Conservation (phyloP, 257 asterid species). For the Plantago elongata region DNA sequence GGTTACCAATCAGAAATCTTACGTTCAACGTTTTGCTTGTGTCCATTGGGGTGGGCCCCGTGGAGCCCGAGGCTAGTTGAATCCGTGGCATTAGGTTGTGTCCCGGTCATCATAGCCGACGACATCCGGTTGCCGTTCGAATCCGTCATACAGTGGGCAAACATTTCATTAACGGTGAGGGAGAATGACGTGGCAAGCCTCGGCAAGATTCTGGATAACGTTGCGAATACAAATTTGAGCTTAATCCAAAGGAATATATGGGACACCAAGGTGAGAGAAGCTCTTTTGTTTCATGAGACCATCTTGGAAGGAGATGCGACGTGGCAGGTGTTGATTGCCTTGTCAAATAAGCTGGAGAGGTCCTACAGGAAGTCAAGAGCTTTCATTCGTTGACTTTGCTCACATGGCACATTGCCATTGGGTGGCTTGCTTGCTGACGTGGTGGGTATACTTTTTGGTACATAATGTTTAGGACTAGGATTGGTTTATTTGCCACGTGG, state of each 20-base stretch:
- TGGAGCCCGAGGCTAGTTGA: slow-evolving; percentile 92
- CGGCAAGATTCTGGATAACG: slow-evolving; percentile 58
- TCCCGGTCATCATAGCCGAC: slow-evolving; percentile 81
- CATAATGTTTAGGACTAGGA: too few species aligned
- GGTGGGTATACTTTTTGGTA: too few species aligned
- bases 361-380: slow-evolving; percentile 42
- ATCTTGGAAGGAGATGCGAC: slow-evolving; percentile 76
- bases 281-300: slow-evolving; percentile 51
- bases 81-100: slow-evolving; percentile 74
- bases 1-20: slow-evolving; percentile 78
- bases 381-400: slow-evolving; percentile 24
- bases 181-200: slow-evolving; percentile 60
- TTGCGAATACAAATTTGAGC: slow-evolving; percentile 56
- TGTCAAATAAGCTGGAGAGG: slow-evolving; percentile 37
- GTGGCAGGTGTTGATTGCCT: slow-evolving; percentile 55
- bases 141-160: slow-evolving; percentile 63
- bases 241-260: slow-evolving; percentile 51
- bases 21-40: slow-evolving; percentile 70
- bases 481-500: too few species aligned
- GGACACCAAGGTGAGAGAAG: slow-evolving; percentile 46
- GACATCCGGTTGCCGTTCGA: slow-evolving; percentile 67
- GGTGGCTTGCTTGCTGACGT: too few species aligned
- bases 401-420: too few species aligned
- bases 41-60: slow-evolving; percentile 95
- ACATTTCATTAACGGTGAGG: slow-evolving; percentile 67